phyloP scores from a whole-genome alignment of 1,139 yeast species.

The Schwanniomyces etchellsii region DNA sequence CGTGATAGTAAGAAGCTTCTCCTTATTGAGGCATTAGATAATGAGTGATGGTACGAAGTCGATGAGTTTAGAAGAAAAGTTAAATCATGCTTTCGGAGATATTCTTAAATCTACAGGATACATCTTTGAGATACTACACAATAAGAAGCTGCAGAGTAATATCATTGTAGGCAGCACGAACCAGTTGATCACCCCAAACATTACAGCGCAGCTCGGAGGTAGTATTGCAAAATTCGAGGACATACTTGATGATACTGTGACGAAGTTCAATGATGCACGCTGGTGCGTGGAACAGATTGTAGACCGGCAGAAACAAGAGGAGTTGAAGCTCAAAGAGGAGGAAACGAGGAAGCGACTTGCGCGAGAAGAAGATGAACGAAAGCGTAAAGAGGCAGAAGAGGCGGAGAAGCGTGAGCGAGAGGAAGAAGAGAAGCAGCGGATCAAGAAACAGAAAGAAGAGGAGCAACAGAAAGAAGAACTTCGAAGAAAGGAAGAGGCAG shows the following conservation, averaged over 20 bases:
- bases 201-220: constrained; percentile 33
- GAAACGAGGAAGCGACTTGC: constrained; percentile 27
- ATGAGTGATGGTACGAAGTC: background rate
- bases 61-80: constrained; percentile 39
- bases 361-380: constrained; percentile 18
- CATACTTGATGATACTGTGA: constrained; percentile 38
- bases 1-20: background rate
- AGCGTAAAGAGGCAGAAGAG: constrained; percentile 10
- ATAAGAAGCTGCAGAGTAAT: constrained; percentile 38
- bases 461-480: constrained; percentile 12
- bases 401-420: constrained; percentile 9
- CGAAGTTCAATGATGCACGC: constrained; percentile 39
- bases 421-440: constrained; percentile 8
- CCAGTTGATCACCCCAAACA: constrained; percentile 36
- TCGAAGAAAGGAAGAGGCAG: constrained; percentile 13
- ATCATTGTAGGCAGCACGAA: constrained; percentile 40
- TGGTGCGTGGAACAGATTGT: constrained; percentile 45
- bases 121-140: constrained; percentile 39
- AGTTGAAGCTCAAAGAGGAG: constrained; percentile 35
- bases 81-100: constrained; percentile 36
- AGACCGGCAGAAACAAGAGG: constrained; percentile 39
- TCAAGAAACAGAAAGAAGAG: constrained; percentile 13
- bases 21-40: no score
- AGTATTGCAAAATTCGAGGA: constrained; percentile 38
- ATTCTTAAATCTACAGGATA: constrained; percentile 40